A percentile compares a stretch with the other conserved stretches of the same genome.
Evolutionary conservation across 805 yeast species (phyloP).

Genomic region (Yamadazyma olivae): DNA sequence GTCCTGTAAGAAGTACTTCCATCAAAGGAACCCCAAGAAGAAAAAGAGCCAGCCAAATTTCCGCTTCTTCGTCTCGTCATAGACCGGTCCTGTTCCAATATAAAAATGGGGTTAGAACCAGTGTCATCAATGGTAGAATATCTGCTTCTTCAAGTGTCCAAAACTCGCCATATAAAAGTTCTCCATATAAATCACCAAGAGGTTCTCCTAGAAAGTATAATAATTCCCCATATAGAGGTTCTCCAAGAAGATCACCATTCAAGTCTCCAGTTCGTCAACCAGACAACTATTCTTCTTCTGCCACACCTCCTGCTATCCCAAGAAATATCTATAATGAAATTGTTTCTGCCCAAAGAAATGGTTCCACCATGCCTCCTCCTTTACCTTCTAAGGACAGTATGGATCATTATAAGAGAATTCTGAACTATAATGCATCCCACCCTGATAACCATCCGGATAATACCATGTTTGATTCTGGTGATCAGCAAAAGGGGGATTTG

Average conservation of each 20-base stretch:
- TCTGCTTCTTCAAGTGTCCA: constrained; percentile 33
- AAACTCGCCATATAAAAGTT: constrained; percentile 27
- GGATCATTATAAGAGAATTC: constrained; percentile 12
- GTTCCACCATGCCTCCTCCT: constrained; percentile 35
- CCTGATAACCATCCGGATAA: constrained; percentile 1
- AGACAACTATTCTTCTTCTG: constrained; percentile 5
- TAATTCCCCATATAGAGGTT: constrained; percentile 15
- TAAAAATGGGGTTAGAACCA: constrained; percentile 28
- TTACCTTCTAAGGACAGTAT: constrained; percentile 39
- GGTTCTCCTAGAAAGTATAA: constrained; percentile 3
- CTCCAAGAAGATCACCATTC: constrained; percentile 19
- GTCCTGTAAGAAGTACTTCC: constrained; percentile 14
- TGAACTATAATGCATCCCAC: constrained; percentile 10
- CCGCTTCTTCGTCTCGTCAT: constrained; percentile 29
- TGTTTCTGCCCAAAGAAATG: constrained; percentile 28
- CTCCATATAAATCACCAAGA: constrained; percentile 19
- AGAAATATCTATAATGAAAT: constrained; percentile 44
- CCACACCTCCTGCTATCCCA: constrained; percentile 31
- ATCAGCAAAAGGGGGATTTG: constrained; percentile 9
- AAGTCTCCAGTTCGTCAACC: constrained; percentile 10
- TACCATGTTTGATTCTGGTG: too few species aligned
- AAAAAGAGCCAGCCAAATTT: constrained; percentile 27
- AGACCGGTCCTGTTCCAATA: constrained; percentile 44
- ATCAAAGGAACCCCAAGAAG: constrained; percentile 23
- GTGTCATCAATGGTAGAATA: constrained; percentile 16